These are phyloP conservation scores for Rhynchospora breviuscula DNA, from an alignment of 176 grass and related monocot species.

Conservation along the genomic window DNA sequence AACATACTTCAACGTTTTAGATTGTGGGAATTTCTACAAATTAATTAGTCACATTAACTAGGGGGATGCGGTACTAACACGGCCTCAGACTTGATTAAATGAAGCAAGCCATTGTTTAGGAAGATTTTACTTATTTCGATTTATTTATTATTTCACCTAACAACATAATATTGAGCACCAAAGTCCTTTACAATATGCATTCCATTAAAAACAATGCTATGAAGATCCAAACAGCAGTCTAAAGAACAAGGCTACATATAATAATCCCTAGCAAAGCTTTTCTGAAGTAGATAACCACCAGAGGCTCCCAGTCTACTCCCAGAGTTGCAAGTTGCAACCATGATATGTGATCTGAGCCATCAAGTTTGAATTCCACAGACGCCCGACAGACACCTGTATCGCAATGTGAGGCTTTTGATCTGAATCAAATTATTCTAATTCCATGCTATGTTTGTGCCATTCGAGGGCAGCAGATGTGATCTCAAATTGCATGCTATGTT, in stretches of 20 bases:
- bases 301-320: neutral
- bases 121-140: neutral
- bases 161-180: neutral
- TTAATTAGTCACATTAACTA: too few species aligned
- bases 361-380: neutral
- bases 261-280: neutral
- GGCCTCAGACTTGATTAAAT: too few species aligned
- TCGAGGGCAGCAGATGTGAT: neutral
- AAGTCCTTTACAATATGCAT: neutral
- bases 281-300: neutral
- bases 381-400: neutral
- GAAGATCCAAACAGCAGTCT: neutral
- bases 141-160: neutral
- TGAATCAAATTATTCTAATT: neutral
- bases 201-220: neutral
- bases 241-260: neutral
- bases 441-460: neutral
- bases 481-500: too few species aligned
- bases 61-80: too few species aligned
- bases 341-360: neutral
- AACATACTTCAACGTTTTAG: too few species aligned
- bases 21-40: too few species aligned
- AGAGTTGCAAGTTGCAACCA: neutral
- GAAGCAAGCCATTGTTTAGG: neutral
- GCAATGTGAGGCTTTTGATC: neutral